Percentiles rank a stretch among this genome's conserved stretches.
These are phyloP conservation scores for Westerdykella aurantiaca DNA, from an alignment of 2,329 filamentous ascomycete species.

Conservation along the genomic window DNA sequence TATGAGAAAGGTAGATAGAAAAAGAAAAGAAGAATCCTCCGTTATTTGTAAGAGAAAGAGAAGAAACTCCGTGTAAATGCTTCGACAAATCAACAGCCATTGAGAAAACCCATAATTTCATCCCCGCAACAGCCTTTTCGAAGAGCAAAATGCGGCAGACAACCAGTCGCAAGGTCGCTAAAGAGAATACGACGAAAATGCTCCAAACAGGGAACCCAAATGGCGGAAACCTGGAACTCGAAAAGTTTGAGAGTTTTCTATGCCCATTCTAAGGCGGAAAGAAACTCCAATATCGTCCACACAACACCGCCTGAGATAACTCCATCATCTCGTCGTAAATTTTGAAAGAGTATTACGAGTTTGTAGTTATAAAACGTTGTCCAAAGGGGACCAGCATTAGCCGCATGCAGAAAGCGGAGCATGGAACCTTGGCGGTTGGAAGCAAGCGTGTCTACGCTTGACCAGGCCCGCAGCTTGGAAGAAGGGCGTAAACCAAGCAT, in stretches of 20 bases:
- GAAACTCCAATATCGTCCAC: constrained; percentile 10
- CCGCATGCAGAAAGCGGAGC: constrained; percentile 36
- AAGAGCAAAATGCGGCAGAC: background rate
- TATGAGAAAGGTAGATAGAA: constrained; percentile 20
- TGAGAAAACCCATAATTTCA: background rate
- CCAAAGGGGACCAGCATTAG: constrained; percentile 3
- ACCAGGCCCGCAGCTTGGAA: constrained; percentile 38
- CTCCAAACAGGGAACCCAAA: constrained; percentile 10
- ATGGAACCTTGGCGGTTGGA: constrained; percentile 35
- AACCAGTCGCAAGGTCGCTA: constrained; percentile 11
- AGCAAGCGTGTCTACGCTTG: constrained; percentile 33
- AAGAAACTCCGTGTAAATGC: constrained; percentile 17
- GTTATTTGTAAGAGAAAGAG: background rate
- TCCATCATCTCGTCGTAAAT: constrained; percentile 35
- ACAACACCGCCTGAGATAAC: constrained; percentile 26
- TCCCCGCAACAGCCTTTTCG: constrained; percentile 8
- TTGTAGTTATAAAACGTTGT: constrained; percentile 30
- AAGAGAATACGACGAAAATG: background rate
- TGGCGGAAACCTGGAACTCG: constrained; percentile 12
- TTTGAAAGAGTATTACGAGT: constrained; percentile 31
- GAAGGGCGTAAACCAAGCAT: constrained; percentile 38
- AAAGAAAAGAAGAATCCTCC: constrained; percentile 18
- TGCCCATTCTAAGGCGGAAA: constrained; percentile 30
- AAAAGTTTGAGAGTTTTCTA: constrained; percentile 4
- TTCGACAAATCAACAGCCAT: constrained; percentile 6